Conservation (phyloP, 495 filamentous ascomycete species). For the Xylaria palmicola region DNA sequence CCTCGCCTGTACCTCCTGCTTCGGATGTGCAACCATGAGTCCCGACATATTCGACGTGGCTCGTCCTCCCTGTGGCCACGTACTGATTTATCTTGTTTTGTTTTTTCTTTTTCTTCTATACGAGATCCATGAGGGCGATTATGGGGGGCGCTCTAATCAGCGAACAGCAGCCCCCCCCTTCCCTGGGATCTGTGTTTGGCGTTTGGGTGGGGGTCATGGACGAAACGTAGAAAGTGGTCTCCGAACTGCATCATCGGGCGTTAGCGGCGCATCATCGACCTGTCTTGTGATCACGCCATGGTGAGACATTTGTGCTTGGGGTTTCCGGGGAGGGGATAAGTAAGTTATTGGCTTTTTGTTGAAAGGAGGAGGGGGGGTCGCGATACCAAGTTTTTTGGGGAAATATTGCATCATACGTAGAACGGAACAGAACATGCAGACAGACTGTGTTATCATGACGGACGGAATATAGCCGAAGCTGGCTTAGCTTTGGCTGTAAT, state of each 20-base stretch:
- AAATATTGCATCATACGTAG: neutral
- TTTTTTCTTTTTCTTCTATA: neutral
- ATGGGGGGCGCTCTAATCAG: neutral
- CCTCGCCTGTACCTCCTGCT: neutral
- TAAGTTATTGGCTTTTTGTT: neutral
- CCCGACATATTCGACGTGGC: neutral
- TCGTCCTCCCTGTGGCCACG: neutral
- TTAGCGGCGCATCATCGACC: constrained; percentile 3
- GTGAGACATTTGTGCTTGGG: neutral
- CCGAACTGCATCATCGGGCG: constrained; percentile 1
- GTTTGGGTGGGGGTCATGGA: neutral
- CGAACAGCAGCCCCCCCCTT: neutral
- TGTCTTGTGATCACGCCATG: neutral
- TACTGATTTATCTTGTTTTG: neutral
- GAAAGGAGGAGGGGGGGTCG: neutral
- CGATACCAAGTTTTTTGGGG: neutral
- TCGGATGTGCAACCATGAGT: constrained; percentile 5
- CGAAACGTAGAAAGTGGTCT: neutral
- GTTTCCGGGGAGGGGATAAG: neutral
- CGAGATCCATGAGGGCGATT: neutral
- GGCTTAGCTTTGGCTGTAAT: neutral
- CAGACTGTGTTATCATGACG: neutral
- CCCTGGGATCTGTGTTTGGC: neutral
- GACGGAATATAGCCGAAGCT: too few relatives aligned
- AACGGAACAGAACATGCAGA: neutral